Evolutionary conservation across 2,329 filamentous ascomycete genomes (phyloP), one percentile per base, ranked within the genome.

Genomic region (Penicillium sp.): DNA sequence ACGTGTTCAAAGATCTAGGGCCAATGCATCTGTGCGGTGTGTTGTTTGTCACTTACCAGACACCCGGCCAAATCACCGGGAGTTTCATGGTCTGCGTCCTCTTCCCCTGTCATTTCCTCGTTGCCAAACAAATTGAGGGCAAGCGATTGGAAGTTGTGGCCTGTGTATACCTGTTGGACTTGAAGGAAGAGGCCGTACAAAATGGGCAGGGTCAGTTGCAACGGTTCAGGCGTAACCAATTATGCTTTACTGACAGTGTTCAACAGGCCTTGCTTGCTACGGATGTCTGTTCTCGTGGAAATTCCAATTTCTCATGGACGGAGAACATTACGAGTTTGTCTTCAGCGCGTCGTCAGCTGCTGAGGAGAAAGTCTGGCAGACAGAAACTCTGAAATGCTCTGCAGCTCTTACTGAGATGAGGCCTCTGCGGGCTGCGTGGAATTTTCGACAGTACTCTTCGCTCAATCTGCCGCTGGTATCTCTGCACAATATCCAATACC

Each of bases 241-340:
- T 18, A 18, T 9, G 7, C 1, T 3, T 43, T n/a, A 5, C 5
- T 24, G 4, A 13, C 6, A 5, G 18, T 41, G 9, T 45, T 13
- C 6, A 12, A 12, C 7, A 95, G 90, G 89, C 0, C 66, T 97
- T 6, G 89, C 91, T 74, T 96, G 90, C 61, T 85, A 93, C 54
- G 88, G 86, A 3, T 87, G 88, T 1, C 83, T 87, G 0, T 88
- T 88, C 66, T 93, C 90, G 1, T 97, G 90, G 91, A 98, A 97
- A 65, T 62, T 96, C 9, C 77, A 88, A 3, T 96, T 97, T 61
- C 84, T 93, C 64, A 81, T 81, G 55, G 78, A 85, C 48, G 80
- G 86, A 55, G 82, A 86, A 50, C 74, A 91, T 45, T 91, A 88
- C 64, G 91, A 97, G 67, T 70, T 95, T 12, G 82, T 96, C 36